Base-by-base conservation (phyloP, 805 yeast genomes). In the Cyberlindnera xishuangbannaensis region DNA sequence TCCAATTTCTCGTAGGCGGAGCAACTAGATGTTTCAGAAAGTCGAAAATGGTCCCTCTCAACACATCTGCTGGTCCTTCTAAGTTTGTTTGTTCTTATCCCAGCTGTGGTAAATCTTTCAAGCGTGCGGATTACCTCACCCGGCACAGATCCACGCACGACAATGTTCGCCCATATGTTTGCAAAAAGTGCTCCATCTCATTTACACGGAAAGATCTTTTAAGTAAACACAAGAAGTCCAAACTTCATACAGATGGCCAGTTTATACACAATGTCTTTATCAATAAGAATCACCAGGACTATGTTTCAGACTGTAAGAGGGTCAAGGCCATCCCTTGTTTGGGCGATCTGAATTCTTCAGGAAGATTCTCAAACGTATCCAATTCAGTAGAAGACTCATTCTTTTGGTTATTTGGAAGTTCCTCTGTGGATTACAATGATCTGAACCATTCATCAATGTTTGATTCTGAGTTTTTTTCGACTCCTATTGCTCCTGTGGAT, bases 91-190 rank as follows among this genome's bases (percentile, higher is more conserved):
- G 41, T 17, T 24, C 33, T 1, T 28, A 28, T 15, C 37, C 48
- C 2, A 50, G 46, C n/a, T 26, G 45, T 44, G 31, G 47, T 28
- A 40, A 47, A 34, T 50, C 53, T 10, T 56, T 56, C n/a, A 59
- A 59, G 31, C 46, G 62, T 40, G 46, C 65, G 31, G 68, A 57
- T 28, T 58, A 58, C 33, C 42, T 58, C 7, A 33, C 40, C n/a
- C 28, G 64, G 27, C 64, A 58, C 31, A 48, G 45, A 15, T 43
- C 47, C 3, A 58, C 54, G 27, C 64, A 58, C 37, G 39, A 43
- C n/a, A 26, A 35, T 5, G 41, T 48, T 4, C 51, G 50, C 25
- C 62, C 61, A 1, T 54, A 40, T 26, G 30, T 32, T 1, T 58
- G 64, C 30, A 34, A 33, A 1, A 40, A 40, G 6, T 58, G 64